Evolutionary conservation across 164 flowering plant species (phyloP), one percentile per base, ranked within the genome.

Genomic region (Litsea cubeba): DNA sequence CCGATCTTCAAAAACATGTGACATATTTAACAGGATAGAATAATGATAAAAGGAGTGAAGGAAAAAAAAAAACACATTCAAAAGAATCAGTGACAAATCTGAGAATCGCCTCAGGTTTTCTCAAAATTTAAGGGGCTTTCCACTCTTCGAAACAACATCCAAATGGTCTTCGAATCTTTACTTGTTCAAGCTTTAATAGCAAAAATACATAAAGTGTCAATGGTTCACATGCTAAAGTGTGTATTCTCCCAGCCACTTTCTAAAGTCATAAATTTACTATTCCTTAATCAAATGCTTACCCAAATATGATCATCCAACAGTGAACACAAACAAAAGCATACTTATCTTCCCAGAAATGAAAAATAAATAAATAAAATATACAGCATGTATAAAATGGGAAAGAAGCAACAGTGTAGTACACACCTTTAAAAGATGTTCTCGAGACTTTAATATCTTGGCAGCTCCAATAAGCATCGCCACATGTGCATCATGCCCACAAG

Each of bases 401-500:
- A 12, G 22, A 49, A 7, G 46, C 3, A 70, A 67, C 49, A 3
- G 6, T 58, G 20, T 30, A 18, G 30, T 22, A 62, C 81, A 50
- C 60, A 89, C 94, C 89, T 88, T 87, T 49, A 94, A 76, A 76
- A 78, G 83, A 77, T 87, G 79, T 65, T 90, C 89, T 0, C 90
- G 87, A 64, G 76, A 46, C 81, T 89, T 91, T 70, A 95, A 73
- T 65, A 95, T 87, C 80, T 81, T 86, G 35, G 97, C 95, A 7
- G 97, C 97, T n/a, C 98, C 98, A 2, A 95, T 25, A 28, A 95
- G 91, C 98, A 95, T 95, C 4, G 97, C 85, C 2, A 89, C 94
- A 70, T 95, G 98, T 1, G 97, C 98, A 75, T 95, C 97, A 74
- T 95, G 98, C 18, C 98, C 98, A 82, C 98, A 95, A 46, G 97